Conservation (phyloP, 306 rosid species). For the Psophocarpus tetragonolobus region DNA sequence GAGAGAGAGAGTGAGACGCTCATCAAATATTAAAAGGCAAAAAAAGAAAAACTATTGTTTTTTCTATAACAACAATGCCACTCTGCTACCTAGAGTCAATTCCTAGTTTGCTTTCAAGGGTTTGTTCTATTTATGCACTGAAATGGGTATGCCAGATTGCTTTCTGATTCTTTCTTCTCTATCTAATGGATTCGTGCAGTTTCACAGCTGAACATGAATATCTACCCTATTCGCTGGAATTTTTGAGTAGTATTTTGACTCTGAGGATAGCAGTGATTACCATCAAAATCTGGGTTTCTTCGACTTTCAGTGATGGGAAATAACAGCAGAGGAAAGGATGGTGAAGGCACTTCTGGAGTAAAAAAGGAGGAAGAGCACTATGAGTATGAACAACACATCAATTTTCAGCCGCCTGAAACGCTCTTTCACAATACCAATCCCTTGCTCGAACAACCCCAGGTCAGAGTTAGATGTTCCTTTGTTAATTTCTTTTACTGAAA, state of each 20-base stretch:
- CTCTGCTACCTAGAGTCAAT: slow-evolving; percentile 49
- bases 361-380: slow-evolving; percentile 32
- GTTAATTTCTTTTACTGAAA: not conserved
- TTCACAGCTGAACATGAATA: slow-evolving; percentile 35
- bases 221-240: slow-evolving; percentile 26
- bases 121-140: slow-evolving; percentile 41
- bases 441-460: slow-evolving; percentile 44
- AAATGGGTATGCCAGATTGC: slow-evolving; percentile 48
- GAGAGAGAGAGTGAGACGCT: slow-evolving; percentile 17
- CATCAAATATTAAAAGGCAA: slow-evolving; percentile 33
- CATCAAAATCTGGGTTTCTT: slow-evolving; percentile 31
- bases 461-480: slow-evolving; percentile 35
- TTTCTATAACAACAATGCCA: slow-evolving; percentile 47
- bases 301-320: slow-evolving; percentile 52
- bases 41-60: not conserved
- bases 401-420: slow-evolving; percentile 23
- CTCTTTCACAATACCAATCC: slow-evolving; percentile 21
- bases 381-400: slow-evolving; percentile 43
- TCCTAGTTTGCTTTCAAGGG: slow-evolving; percentile 52
- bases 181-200: slow-evolving; percentile 41
- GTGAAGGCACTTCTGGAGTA: slow-evolving; percentile 54
- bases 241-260: slow-evolving; percentile 22
- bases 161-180: slow-evolving; percentile 30
- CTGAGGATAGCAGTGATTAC: slow-evolving; percentile 9
- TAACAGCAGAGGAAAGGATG: slow-evolving; percentile 40